Evolutionary conservation across 2,329 filamentous ascomycete genomes (phyloP), one percentile per base, ranked within the genome.

Genomic region (Aspergillus cejpii): DNA sequence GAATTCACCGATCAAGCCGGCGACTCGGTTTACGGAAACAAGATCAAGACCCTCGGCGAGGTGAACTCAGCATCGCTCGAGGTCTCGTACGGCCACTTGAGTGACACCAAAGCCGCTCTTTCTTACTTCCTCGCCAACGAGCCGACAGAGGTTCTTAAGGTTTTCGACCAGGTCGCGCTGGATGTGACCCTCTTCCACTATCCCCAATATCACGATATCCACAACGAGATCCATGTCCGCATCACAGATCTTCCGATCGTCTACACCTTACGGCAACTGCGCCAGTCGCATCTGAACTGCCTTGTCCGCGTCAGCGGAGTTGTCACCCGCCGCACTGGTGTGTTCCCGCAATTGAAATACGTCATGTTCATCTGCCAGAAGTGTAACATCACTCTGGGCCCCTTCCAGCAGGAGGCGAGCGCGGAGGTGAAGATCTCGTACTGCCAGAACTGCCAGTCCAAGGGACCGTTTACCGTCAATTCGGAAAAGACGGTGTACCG

Each of bases 351-450:
- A 71, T 75, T 98, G 49, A 97, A 97, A 68, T 96, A 97, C 67
- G 87, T 98, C 71, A 95, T 96, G 71, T 97, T 98, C 62, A 87
- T 96, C 71, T 98, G 92, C 70, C 81, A 76, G 47, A 98, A 96
- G 71, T 98, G 92, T 60, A 87, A 87, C 49, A 79, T 87, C 37
- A 95, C 89, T 0, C 78, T 98, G 2, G 92, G 92, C 1, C 92
- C 92, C 14, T 98, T 96, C 74, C 91, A 95, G 63, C 92, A 98
- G 61, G 92, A 98, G 71, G 92, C 91, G 33, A 94, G 92, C 50
- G 83, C 90, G 34, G 92, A 98, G 67, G 90, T 98, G 62, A 95
- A 91, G 70, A 87, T 98, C 57, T 87, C 86, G 0, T 98, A 87
- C 74, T 98, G 92, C 65, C 91, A 96, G 63, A 92, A 87, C 64